Percentiles rank a stretch among this genome's conserved stretches.
These are phyloP conservation scores for Tricholomella constricta DNA, from an alignment of 768 basidiomycete genomes.

Conservation along the genomic window DNA sequence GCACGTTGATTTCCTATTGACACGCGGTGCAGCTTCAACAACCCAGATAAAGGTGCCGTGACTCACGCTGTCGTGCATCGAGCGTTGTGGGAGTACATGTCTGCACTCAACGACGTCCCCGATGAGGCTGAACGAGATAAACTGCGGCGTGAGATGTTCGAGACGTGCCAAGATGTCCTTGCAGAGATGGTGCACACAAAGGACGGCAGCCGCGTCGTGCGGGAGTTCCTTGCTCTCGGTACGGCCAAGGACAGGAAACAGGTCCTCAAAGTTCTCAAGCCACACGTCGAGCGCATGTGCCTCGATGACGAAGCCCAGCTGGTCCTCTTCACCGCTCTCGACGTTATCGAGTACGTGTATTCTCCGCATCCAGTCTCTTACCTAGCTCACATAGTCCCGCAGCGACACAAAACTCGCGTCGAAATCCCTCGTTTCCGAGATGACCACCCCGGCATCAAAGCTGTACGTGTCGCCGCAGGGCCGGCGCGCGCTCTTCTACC, in stretches of 20 bases:
- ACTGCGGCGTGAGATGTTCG: constrained; percentile 76
- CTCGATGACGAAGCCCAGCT: constrained; percentile 88
- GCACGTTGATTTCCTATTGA: constrained; percentile 1
- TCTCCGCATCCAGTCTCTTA: background rate
- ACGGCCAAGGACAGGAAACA: constrained; percentile 94
- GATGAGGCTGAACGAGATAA: constrained; percentile 74
- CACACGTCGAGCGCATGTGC: constrained; percentile 87
- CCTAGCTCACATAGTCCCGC: constrained; percentile 3
- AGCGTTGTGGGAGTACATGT: constrained; percentile 83
- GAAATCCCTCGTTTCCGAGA: constrained; percentile 76
- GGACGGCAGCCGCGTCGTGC: constrained; percentile 84
- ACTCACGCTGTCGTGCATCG: constrained; percentile 89
- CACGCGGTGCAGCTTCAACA: constrained; percentile 69
- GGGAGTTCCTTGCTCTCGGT: constrained; percentile 82
- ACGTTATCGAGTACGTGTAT: constrained; percentile 77
- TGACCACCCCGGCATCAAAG: constrained; percentile 57
- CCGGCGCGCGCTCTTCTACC: constrained; percentile 80
- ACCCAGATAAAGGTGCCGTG: constrained; percentile 86
- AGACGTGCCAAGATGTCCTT: constrained; percentile 83
- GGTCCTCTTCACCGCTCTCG: constrained; percentile 87
- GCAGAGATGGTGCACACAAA: constrained; percentile 95
- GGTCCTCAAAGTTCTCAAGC: constrained; percentile 86
- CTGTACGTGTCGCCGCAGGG: constrained; percentile 70
- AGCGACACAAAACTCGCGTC: constrained; percentile 90
- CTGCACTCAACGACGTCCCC: constrained; percentile 54